These are phyloP conservation scores for Boletus fagicola DNA, from an alignment of 768 basidiomycete genomes.

Conservation along the genomic window DNA sequence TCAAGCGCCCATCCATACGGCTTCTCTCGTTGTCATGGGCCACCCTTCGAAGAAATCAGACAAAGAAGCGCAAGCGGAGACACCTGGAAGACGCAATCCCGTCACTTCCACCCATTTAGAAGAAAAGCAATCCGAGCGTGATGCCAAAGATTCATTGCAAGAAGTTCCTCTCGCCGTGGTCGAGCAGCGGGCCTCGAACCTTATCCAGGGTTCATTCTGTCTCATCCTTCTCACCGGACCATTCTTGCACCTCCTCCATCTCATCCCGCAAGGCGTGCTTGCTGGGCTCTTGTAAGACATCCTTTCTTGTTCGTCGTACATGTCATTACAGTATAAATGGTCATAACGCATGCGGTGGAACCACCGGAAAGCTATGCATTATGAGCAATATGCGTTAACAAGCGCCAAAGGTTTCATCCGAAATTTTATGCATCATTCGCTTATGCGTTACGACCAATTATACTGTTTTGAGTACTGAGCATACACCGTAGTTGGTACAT, in stretches of 20 bases:
- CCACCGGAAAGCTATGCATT: background rate
- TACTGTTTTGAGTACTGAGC: background rate
- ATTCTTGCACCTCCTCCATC: constrained; percentile 72
- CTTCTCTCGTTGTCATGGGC: constrained; percentile 72
- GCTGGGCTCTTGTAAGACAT: constrained; percentile 77
- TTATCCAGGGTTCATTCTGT: constrained; percentile 77
- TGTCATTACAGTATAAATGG: background rate
- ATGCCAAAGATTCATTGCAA: constrained; percentile 10
- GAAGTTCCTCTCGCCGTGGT: constrained; percentile 75
- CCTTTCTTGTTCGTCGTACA: constrained; percentile 1
- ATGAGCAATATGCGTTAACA: background rate
- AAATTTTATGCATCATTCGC: background rate
- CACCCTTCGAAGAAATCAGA: constrained; percentile 38
- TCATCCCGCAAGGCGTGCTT: constrained; percentile 81
- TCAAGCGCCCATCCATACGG: constrained; percentile 92
- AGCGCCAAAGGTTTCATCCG: background rate
- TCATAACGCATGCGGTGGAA: background rate
- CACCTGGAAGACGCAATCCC: background rate
- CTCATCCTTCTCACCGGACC: constrained; percentile 80
- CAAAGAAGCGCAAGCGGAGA: constrained; percentile 31
- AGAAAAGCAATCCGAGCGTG: constrained; percentile 23
- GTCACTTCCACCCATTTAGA: constrained; percentile 9
- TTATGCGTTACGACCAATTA: background rate
- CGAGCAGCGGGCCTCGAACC: constrained; percentile 91
- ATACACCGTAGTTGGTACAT: constrained; percentile 72